phyloP scores from a whole-genome alignment of 2,329 filamentous ascomycete genomes.

The Aspergillus hortae region DNA sequence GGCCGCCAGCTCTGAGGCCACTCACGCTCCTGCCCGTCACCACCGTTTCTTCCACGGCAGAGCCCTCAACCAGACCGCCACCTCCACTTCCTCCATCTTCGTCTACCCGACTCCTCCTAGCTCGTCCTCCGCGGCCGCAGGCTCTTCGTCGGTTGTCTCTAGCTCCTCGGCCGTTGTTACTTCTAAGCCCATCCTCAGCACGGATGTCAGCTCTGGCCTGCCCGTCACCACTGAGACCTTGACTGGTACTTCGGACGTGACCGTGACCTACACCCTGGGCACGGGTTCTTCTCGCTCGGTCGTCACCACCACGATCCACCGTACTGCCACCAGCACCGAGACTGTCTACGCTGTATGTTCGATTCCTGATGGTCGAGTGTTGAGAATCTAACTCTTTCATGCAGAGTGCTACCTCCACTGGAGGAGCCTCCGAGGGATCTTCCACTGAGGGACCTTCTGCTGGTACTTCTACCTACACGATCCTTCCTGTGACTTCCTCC shows the following conservation, averaged over 20 bases:
- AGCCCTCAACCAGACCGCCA: slow-evolving; percentile 10
- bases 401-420: background rate
- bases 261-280: slow-evolving; percentile 40
- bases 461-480: slow-evolving; percentile 27
- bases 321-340: slow-evolving; percentile 26
- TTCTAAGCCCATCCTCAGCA: slow-evolving; percentile 17
- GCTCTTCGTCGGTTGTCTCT: background rate
- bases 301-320: slow-evolving; percentile 37
- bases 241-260: slow-evolving; percentile 24
- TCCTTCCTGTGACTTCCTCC: slow-evolving; percentile 17
- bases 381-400: background rate
- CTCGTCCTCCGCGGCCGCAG: slow-evolving; percentile 6
- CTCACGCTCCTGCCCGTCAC: slow-evolving; percentile 20
- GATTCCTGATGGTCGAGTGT: background rate
- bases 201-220: slow-evolving; percentile 15
- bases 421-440: background rate
- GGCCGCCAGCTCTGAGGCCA: slow-evolving; percentile 33
- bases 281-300: slow-evolving; percentile 32
- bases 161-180: slow-evolving; percentile 8
- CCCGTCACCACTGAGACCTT: background rate
- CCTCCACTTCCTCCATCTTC: slow-evolving; percentile 19
- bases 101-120: slow-evolving; percentile 17
- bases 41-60: slow-evolving; percentile 18
- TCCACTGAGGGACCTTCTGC: slow-evolving; percentile 28
- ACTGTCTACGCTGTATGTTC: slow-evolving; percentile 26